These are phyloP conservation scores for Monascus ruber DNA, from an alignment of 2,329 filamentous ascomycete genomes.

Conservation along the genomic window DNA sequence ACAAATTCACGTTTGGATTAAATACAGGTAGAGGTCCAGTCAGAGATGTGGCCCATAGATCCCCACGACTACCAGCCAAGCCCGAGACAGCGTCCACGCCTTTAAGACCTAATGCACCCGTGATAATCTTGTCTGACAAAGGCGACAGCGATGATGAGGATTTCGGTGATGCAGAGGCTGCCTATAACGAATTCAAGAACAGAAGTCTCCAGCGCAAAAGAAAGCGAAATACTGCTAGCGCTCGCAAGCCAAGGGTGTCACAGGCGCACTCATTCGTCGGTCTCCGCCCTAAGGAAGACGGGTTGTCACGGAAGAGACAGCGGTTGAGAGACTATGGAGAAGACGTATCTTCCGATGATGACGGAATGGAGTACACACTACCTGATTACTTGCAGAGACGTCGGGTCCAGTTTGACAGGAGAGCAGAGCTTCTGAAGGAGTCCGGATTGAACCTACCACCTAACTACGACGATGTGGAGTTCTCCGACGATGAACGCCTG, in stretches of 20 bases:
- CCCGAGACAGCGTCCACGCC: not conserved
- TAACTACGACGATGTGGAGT: slow-evolving; percentile 60
- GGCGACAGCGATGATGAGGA: slow-evolving; percentile 18
- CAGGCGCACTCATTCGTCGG: slow-evolving; percentile 27
- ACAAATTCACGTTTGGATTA: too few relatives aligned
- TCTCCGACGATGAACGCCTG: slow-evolving; percentile 58
- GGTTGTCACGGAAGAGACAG: slow-evolving; percentile 12
- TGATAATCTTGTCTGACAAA: slow-evolving; percentile 12
- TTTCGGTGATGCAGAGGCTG: slow-evolving; percentile 30
- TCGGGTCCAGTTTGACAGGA: slow-evolving; percentile 56
- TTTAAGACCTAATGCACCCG: slow-evolving; percentile 4
- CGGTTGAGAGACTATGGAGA: slow-evolving; percentile 32
- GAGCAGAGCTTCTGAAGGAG: slow-evolving; percentile 48
- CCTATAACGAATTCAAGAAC: slow-evolving; percentile 55
- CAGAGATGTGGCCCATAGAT: too few relatives aligned
- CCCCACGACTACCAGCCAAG: too few relatives aligned
- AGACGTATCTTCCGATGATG: slow-evolving; percentile 39
- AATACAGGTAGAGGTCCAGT: too few relatives aligned
- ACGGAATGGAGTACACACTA: slow-evolving; percentile 47
- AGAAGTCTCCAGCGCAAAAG: slow-evolving; percentile 45
- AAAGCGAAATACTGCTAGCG: slow-evolving; percentile 33
- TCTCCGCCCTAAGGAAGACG: slow-evolving; percentile 19
- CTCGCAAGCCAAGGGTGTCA: slow-evolving; percentile 34
- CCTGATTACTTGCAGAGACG: slow-evolving; percentile 64
- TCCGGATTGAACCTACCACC: slow-evolving; percentile 68